Conservation (phyloP, 2,329 filamentous ascomycete species). For the Calonectria pseudoturangicola region DNA sequence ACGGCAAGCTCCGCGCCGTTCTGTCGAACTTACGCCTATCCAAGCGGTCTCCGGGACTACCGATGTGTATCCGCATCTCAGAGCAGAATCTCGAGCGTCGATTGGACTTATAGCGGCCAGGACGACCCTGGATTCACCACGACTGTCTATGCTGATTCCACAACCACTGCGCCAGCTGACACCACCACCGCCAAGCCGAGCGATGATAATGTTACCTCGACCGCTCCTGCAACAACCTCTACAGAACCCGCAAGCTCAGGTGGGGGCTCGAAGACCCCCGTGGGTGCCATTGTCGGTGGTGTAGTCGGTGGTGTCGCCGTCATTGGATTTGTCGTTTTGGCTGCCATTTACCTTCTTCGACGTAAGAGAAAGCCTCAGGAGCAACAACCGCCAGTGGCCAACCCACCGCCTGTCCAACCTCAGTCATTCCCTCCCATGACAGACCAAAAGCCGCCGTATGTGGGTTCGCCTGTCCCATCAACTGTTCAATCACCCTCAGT, state of each 20-base stretch:
- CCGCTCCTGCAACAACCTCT: background rate
- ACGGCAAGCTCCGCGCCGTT: slow-evolving; percentile 33
- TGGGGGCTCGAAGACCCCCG: slow-evolving; percentile 1
- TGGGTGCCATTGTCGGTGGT: slow-evolving; percentile 12
- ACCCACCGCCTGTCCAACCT: background rate
- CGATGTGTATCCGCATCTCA: slow-evolving; percentile 22
- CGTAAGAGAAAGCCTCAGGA: background rate
- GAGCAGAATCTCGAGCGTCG: slow-evolving; percentile 31
- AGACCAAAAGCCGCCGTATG: slow-evolving; percentile 1
- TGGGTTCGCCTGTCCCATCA: slow-evolving; percentile 3
- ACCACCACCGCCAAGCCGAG: background rate
- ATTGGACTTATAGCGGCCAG: slow-evolving; percentile 36
- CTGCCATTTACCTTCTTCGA: background rate
- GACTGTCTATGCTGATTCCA: slow-evolving; percentile 4
- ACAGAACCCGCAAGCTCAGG: background rate
- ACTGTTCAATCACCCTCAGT: background rate
- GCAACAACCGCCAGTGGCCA: background rate
- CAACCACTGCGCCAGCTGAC: background rate
- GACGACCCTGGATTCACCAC: slow-evolving; percentile 23
- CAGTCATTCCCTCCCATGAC: background rate
- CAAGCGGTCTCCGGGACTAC: slow-evolving; percentile 33
- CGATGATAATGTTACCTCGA: background rate
- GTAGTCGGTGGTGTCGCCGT: slow-evolving; percentile 3
- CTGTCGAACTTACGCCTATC: slow-evolving; percentile 40
- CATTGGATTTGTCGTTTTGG: background rate